Evolutionary conservation across 208 protist genomes (phyloP).

Genomic region (Leptomonas pyrrhocoris): DNA sequence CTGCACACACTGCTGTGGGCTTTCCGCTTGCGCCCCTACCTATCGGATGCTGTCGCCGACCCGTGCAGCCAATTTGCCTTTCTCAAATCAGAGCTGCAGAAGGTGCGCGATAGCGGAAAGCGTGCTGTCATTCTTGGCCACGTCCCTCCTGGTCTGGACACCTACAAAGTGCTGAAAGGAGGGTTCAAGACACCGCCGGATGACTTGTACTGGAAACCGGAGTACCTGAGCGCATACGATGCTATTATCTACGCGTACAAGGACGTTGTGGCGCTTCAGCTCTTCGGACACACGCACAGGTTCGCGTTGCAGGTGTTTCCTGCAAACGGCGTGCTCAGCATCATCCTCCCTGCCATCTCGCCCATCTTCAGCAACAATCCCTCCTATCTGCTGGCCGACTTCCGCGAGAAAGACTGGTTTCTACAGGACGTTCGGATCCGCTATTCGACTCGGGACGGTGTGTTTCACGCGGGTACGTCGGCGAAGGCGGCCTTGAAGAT

Average conservation of each 20-base stretch:
- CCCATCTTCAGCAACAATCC: constrained; percentile 69
- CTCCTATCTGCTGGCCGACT: constrained; percentile 65
- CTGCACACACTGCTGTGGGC: constrained; percentile 83
- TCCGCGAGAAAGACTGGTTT: constrained; percentile 37
- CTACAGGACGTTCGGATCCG: constrained; percentile 53
- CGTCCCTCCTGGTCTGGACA: constrained; percentile 58
- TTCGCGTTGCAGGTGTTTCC: constrained; percentile 52
- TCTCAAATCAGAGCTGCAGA: constrained; percentile 43
- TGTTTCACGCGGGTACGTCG: constrained; percentile 44
- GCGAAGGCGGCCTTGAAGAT: constrained; percentile 39
- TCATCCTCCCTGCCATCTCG: constrained; percentile 69
- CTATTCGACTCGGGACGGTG: constrained; percentile 36
- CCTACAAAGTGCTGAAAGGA: constrained; percentile 12
- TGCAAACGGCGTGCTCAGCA: constrained; percentile 21
- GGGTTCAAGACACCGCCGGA: constrained; percentile 33
- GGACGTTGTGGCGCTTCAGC: constrained; percentile 48
- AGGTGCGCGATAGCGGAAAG: constrained; percentile 34
- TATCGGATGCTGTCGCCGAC: constrained; percentile 44
- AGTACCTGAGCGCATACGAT: constrained; percentile 55
- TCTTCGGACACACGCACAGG: constrained; percentile 81
- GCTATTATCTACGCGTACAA: constrained; percentile 51
- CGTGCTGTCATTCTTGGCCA: constrained; percentile 84
- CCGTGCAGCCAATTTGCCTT: constrained; percentile 80
- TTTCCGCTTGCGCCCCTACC: constrained; percentile 38
- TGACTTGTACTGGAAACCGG: constrained; percentile 75